phyloP scores from a whole-genome alignment of 2,329 filamentous ascomycete genomes.

The Xylariaceae sp. region DNA sequence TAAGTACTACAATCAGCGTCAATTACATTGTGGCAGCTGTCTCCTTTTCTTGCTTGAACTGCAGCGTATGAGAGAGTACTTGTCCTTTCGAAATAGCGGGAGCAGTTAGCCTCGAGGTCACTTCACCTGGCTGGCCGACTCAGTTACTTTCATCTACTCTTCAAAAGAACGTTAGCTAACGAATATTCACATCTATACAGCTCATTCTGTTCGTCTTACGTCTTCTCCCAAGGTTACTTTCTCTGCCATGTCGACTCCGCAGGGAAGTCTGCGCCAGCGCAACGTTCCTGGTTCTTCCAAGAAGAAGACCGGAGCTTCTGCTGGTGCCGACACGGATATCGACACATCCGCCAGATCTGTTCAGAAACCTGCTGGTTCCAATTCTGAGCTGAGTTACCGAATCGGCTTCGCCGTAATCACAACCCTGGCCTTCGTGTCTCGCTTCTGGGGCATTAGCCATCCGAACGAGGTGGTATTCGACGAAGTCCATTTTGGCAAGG shows the following conservation, averaged over 20 bases:
- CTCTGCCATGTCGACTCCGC: slow-evolving; percentile 53
- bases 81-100: too few species aligned
- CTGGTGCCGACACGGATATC: slow-evolving; percentile 53
- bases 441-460: slow-evolving; percentile 96
- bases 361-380: slow-evolving; percentile 44
- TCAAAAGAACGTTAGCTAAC: slow-evolving; percentile 2
- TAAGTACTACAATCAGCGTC: slow-evolving; percentile 9
- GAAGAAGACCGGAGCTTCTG: slow-evolving; percentile 54
- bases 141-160: background rate
- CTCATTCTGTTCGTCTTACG: slow-evolving; percentile 3
- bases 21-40: too few species aligned
- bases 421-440: slow-evolving; percentile 81
- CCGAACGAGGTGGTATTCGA: slow-evolving; percentile 98
- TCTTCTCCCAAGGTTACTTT: slow-evolving; percentile 5
- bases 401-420: slow-evolving; percentile 80
- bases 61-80: too few species aligned
- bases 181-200: background rate
- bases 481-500: slow-evolving; percentile 99
- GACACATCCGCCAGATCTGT: slow-evolving; percentile 56
- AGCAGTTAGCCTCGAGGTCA: too few species aligned
- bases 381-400: slow-evolving; percentile 83
- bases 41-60: too few species aligned
- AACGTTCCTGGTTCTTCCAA: slow-evolving; percentile 55
- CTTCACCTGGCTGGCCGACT: too few species aligned
- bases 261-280: slow-evolving; percentile 65